Evolutionary conservation across 139 green algal species (phyloP).

Genomic region (Zygnema circumcarinatum): DNA sequence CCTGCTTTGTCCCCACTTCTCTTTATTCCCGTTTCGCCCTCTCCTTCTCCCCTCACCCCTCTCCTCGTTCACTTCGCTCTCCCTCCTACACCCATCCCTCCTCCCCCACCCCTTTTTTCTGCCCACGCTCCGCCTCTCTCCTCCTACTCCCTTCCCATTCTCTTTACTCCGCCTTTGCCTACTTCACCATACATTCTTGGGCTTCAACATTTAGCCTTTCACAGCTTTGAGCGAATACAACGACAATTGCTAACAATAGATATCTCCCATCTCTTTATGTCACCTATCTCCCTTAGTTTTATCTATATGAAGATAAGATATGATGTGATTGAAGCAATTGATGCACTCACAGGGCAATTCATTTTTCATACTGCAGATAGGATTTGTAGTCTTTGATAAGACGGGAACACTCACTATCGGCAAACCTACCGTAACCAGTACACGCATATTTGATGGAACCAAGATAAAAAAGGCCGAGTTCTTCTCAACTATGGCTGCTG

Average conservation of each 20-base stretch:
- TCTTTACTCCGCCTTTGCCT: not conserved
- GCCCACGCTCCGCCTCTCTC: no score
- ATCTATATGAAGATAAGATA: no score
- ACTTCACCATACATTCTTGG: not conserved
- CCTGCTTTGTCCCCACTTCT: no score
- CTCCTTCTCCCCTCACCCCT: not conserved
- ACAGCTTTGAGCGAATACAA: no score
- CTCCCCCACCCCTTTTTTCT: not conserved
- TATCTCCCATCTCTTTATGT: not conserved
- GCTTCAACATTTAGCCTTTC: not conserved
- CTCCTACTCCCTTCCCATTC: not conserved
- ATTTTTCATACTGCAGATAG: slow-evolving; percentile 18
- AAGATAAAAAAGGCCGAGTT: slow-evolving; percentile 12
- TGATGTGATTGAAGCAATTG: no score
- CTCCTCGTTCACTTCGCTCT: not conserved
- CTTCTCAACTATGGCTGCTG: slow-evolving; percentile 22
- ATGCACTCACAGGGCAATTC: no score
- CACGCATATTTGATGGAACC: slow-evolving; percentile 24
- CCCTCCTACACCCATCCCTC: not conserved
- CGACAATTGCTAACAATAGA: no score
- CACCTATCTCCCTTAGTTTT: not conserved
- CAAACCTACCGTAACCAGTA: slow-evolving; percentile 69
- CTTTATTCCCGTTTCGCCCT: no score
- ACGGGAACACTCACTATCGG: slow-evolving; percentile 92
- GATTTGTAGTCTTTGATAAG: slow-evolving; percentile 93